Base-by-base conservation (phyloP, 371 early-diverging fungal species). In the Lichtheimia ramosa region DNA sequence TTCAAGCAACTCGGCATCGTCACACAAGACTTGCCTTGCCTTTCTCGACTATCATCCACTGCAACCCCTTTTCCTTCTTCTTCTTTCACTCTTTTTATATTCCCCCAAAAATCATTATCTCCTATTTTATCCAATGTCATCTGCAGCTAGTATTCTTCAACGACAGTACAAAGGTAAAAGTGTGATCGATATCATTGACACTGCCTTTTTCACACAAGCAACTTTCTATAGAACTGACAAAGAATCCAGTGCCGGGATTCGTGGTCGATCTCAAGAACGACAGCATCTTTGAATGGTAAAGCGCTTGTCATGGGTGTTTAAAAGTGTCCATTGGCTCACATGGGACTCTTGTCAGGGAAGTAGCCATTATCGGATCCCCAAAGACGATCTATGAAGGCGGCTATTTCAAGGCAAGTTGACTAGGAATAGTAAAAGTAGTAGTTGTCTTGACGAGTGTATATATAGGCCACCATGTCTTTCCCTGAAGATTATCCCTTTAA, bases 381-480 rank as follows among this genome's bases (percentile, higher is more conserved):
- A 90, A 87, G 46, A 95, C 94, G 10, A 83, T 89, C 21, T 95
- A 91, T 51, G 96, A 96, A 73, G 92, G 92, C 50, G 96, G 94
- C 10, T 92, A 94, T 65, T 93, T 93, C 78, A 92, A 89, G 77
- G 93, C 15, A 20, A 18, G 25, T 51, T 2, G 15, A 23, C 24
- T 27, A 25, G 25, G 51, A n/a, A 21, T 34, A 28, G 0, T 34
- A 8, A 8, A 8, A 8, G 5, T n/a, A 15, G 51, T 15, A 6
- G 3, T 25, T 20, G 23, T 8, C 15, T 27, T 25, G 27, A n/a
- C 34, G 54, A 75, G 5, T 86, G 10, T 48, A 18, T 43, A n/a
- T n/a, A n/a, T 48, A 83, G 83, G 81, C 81, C 16, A 79, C 88
- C 24, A 80, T 86, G 78, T 69, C 78, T 4, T 83, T 81, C 49